Conservation (phyloP, 805 yeast genomes). For the Debaryomyces hansenii region DNA sequence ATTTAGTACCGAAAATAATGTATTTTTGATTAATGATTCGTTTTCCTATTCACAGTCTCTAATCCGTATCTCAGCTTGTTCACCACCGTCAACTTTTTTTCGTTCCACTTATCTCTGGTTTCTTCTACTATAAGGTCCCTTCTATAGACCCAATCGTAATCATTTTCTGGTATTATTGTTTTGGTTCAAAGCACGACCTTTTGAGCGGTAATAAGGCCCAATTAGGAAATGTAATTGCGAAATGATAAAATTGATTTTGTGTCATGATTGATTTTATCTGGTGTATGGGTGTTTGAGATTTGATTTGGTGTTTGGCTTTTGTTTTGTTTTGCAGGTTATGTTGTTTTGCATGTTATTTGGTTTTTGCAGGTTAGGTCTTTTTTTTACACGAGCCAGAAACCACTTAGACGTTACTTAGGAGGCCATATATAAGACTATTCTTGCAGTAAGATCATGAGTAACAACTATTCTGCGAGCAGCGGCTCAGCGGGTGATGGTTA, state of each 20-base stretch:
- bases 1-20: too few relatives aligned
- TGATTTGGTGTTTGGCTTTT: not conserved
- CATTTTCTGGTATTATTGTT: not conserved
- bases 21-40: too few relatives aligned
- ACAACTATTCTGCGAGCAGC: not conserved
- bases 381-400: too few relatives aligned
- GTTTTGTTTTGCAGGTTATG: not conserved
- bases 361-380: not conserved
- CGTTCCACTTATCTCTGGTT: too few relatives aligned
- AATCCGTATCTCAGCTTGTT: too few relatives aligned
- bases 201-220: conserved; percentile 1
- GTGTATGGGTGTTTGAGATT: not conserved
- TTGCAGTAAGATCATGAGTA: not conserved
- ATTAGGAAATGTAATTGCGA: conserved; percentile 9
- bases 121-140: too few relatives aligned
- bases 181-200: not conserved
- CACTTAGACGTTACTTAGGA: too few relatives aligned
- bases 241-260: not conserved
- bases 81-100: too few relatives aligned
- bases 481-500: not conserved
- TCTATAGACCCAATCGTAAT: too few relatives aligned
- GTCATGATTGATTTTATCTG: not conserved
- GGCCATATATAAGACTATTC: too few relatives aligned
- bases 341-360: not conserved
- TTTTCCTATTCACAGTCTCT: too few relatives aligned